A percentile compares a stretch with the other conserved stretches of the same genome.
These are phyloP conservation scores for Lactarius trivialis DNA, from an alignment of 768 basidiomycete genomes.

Conservation along the genomic window DNA sequence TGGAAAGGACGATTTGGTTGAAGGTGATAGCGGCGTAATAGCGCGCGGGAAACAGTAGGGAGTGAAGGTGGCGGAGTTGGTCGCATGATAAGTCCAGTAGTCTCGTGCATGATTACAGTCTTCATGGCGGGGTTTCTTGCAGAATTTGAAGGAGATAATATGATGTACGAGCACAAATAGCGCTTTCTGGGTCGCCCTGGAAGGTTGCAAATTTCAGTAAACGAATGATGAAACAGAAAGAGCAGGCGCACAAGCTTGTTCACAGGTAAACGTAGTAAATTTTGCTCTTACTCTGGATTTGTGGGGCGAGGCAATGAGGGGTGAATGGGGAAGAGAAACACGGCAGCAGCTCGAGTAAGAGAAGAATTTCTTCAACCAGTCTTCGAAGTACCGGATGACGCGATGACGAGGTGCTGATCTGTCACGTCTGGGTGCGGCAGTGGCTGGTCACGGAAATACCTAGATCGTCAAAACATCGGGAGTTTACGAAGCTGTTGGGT, in stretches of 20 bases:
- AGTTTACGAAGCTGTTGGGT: too few species aligned
- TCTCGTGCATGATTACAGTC: constrained; percentile 78
- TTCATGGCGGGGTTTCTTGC: constrained; percentile 91
- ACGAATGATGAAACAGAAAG: background rate
- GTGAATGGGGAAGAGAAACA: background rate
- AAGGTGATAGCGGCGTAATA: constrained; percentile 94
- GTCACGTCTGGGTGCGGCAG: constrained; percentile 54
- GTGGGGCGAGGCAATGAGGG: constrained; percentile 32
- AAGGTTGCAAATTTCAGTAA: background rate
- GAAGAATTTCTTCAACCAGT: constrained; percentile 98
- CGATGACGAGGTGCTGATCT: constrained; percentile 66
- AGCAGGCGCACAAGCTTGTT: constrained; percentile 77
- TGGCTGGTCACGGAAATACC: constrained; percentile 89
- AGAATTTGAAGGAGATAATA: constrained; percentile 85
- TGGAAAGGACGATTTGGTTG: constrained; percentile 79
- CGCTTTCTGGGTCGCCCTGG: constrained; percentile 84
- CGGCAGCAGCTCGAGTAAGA: constrained; percentile 72
- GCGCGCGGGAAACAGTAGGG: constrained; percentile 38
- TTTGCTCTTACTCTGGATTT: constrained; percentile 97
- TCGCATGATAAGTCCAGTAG: constrained; percentile 67
- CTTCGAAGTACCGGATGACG: constrained; percentile 93
- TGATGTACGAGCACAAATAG: constrained; percentile 84
- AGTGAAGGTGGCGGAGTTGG: constrained; percentile 39
- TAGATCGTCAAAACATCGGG: constrained; percentile 29
- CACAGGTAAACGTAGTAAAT: constrained; percentile 82